Evolutionary conservation across 2,329 filamentous ascomycete species (phyloP).

Genomic region (Fusarium denticulatum): DNA sequence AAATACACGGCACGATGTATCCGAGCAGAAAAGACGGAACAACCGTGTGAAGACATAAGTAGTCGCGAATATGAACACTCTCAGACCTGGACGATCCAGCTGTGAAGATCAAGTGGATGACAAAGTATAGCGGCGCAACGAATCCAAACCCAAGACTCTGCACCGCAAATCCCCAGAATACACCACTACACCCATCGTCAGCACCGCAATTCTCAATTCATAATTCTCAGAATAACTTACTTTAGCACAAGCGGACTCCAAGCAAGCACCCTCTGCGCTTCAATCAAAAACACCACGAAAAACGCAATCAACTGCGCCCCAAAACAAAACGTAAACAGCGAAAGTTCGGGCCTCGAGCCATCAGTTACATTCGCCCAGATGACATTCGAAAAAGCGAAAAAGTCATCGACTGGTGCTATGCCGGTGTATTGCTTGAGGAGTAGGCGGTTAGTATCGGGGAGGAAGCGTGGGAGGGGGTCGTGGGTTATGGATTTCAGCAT

Average conservation of each 20-base stretch:
- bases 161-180: constrained; percentile 37
- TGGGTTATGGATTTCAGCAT: constrained; percentile 19
- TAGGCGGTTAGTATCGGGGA: constrained; percentile 33
- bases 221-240: constrained; percentile 12
- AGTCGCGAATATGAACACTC: constrained; percentile 33
- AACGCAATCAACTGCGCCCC: constrained; percentile 32
- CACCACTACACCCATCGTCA: constrained; percentile 16
- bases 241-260: constrained; percentile 31
- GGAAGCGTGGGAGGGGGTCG: constrained; percentile 26
- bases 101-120: constrained; percentile 35
- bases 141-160: constrained; percentile 40
- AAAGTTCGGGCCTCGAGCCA: constrained; percentile 35
- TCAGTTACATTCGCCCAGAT: constrained; percentile 39
- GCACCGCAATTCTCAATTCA: not conserved
- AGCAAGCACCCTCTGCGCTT: constrained; percentile 24
- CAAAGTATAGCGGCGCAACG: constrained; percentile 33
- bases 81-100: constrained; percentile 7
- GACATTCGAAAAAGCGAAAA: constrained; percentile 30
- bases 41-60: constrained; percentile 25
- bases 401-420: constrained; percentile 25
- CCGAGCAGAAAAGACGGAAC: constrained; percentile 36
- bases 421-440: constrained; percentile 35
- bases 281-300: constrained; percentile 36
- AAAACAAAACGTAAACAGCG: constrained; percentile 38
- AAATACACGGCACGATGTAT: constrained; percentile 30